Conservation (phyloP, 2,329 filamentous ascomycete species). For the Cryphonectria carpinicola region DNA sequence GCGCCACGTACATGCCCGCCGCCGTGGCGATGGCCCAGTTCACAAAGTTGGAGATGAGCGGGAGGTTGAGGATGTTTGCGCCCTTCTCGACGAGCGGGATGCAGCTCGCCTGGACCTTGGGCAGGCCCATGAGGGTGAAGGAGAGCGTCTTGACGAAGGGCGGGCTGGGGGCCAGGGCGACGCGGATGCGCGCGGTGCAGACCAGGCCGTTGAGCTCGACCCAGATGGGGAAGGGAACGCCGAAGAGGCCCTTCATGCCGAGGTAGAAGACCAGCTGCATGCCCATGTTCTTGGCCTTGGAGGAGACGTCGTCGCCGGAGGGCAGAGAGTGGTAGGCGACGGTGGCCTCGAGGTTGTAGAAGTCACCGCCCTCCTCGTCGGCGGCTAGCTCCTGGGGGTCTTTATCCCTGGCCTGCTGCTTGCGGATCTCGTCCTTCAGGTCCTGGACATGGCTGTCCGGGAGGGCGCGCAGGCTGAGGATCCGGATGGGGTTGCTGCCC, state of each 20-base stretch:
- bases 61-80: conserved; percentile 88
- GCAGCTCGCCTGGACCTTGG: conserved; percentile 86
- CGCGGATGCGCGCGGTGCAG: conserved; percentile 78
- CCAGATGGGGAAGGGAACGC: conserved; percentile 84
- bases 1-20: conserved; percentile 88
- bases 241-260: conserved; percentile 85
- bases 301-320: conserved; percentile 68
- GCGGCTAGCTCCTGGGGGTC: conserved; percentile 87
- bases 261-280: conserved; percentile 96
- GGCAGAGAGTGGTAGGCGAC: conserved; percentile 91
- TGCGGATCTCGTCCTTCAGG: conserved; percentile 79
- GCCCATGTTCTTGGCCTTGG: conserved; percentile 92
- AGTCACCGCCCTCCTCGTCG: conserved; percentile 87
- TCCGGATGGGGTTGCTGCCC: conserved; percentile 85
- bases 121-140: conserved; percentile 91
- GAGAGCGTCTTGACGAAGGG: conserved; percentile 92
- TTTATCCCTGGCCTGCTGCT: conserved; percentile 77
- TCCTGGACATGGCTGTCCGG: conserved; percentile 81
- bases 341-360: conserved; percentile 89
- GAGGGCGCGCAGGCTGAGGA: conserved; percentile 83
- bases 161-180: conserved; percentile 86
- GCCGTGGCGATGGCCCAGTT: conserved; percentile 92
- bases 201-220: conserved; percentile 92
- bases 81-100: conserved; percentile 91
- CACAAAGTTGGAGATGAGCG: conserved; percentile 93